Base-by-base conservation (phyloP, 371 early-diverging fungal genomes). In the Mortierella sp. region DNA sequence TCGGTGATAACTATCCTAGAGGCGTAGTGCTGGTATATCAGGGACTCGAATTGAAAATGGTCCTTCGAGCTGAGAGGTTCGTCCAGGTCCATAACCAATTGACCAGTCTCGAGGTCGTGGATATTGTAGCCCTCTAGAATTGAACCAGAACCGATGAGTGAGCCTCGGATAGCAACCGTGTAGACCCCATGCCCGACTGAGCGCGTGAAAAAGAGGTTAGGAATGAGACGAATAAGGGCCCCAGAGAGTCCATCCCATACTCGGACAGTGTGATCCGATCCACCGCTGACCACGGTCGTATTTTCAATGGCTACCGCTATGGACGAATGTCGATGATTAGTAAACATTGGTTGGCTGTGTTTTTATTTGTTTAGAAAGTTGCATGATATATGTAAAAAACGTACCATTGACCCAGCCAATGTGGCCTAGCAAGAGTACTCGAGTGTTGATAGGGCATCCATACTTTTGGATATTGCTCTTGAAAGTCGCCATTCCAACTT, bases 181-280 rank as follows among this genome's bases (percentile, higher is more conserved):
- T 69, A 77, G 33, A 77, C 73, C 1, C 77, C 77, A 11, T 71
- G 73, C 28, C 52, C 62, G n/a, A 77, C 48, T 2, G 63, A 65
- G 22, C 73, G 73, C 9, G 61, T 58, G 5, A 58, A 45, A 38
- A 59, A 77, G 48, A 77, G 77, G 33, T 65, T 38, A 0, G 77
- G 40, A 45, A 77, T 72, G 15, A 69, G 21, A 8, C 58, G 61
- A 28, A 65, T 21, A 5, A 68, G 45, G 15, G 28, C 16, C 0
- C 77, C 77, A 4, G 77, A 62, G 45, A 69, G 48, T 4, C 69
- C 77, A 53, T 87, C 83, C 88, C 89, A 89, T 4, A 88, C 71
- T 4, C 86, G 81, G 1, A 87, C 68, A 0, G 88, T 86, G 22
- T 83, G 86, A 62, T 89, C 89, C 13, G 77, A 77, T 4, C 77